Evolutionary conservation across 108 stramenopile species (phyloP).

Genomic region (Conticribra guillardii): DNA sequence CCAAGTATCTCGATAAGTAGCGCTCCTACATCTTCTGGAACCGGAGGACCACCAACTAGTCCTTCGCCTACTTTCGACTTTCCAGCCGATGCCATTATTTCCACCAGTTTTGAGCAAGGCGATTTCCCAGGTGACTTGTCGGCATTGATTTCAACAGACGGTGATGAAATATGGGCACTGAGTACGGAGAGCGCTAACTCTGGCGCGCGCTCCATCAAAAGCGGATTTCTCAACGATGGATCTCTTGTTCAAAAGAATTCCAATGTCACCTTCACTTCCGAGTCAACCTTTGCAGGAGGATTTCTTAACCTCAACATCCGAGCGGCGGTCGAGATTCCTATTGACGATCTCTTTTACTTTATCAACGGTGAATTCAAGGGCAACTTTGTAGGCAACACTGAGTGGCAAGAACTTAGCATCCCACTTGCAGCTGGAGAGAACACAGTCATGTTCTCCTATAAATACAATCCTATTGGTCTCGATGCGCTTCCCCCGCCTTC

Average conservation of each 20-base stretch:
- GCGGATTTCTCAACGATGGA: constrained; percentile 10
- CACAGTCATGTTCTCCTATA: constrained; percentile 29
- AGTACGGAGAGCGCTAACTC: constrained; percentile 16
- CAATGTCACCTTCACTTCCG: constrained; percentile 28
- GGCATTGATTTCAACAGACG: not conserved
- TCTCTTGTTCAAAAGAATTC: constrained; percentile 19
- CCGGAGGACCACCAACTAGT: too few species aligned
- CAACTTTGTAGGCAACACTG: not conserved
- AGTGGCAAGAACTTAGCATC: constrained; percentile 13
- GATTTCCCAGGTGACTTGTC: not conserved
- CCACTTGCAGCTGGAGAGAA: constrained; percentile 20
- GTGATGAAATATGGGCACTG: constrained; percentile 22
- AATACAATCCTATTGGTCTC: constrained; percentile 20
- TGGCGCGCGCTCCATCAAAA: constrained; percentile 38
- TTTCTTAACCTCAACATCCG: constrained; percentile 9
- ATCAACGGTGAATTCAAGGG: constrained; percentile 26
- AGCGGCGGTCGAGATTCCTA: constrained; percentile 22
- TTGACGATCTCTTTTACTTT: constrained; percentile 33
- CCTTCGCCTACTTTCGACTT: too few species aligned
- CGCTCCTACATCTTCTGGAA: too few species aligned
- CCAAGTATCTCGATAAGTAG: too few species aligned
- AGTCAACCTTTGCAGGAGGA: constrained; percentile 20
- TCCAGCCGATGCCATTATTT: not conserved
- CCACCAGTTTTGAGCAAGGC: not conserved
- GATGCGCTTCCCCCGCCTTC: constrained; percentile 17